A percentile compares a stretch with the other conserved stretches of the same genome.
Evolutionary conservation across 257 asterid species (phyloP).

Genomic region (Solanum dulcamara): DNA sequence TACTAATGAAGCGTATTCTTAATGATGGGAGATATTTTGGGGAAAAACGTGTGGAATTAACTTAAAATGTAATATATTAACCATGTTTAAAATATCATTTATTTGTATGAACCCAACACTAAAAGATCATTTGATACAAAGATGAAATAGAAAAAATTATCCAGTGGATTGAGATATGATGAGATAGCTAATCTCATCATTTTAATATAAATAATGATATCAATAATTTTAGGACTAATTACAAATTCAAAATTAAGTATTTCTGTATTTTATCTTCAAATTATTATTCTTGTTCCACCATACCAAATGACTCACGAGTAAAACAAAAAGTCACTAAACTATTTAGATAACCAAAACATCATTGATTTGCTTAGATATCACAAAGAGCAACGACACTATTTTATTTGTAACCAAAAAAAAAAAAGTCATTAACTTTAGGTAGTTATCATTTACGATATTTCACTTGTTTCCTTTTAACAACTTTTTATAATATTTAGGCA

Average conservation of each 20-base stretch:
- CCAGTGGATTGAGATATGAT: not conserved
- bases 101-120: not conserved
- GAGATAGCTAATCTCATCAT: not conserved
- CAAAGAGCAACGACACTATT: not conserved
- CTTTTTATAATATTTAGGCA: not conserved
- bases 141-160: too few species aligned
- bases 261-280: too few species aligned
- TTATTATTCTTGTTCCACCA: not conserved
- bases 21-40: not conserved
- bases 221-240: too few species aligned
- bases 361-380: not conserved
- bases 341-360: not conserved
- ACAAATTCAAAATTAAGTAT: too few species aligned
- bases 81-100: not conserved
- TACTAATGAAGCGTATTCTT: not conserved
- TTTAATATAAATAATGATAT: too few species aligned
- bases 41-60: not conserved
- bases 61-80: not conserved
- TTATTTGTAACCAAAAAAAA: not conserved
- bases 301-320: not conserved
- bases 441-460: not conserved
- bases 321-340: not conserved
- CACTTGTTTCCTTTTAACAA: not conserved
- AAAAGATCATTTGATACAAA: not conserved
- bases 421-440: not conserved